Base-by-base conservation (phyloP, 768 basidiomycete genomes). In the Tulasnella sp. region DNA sequence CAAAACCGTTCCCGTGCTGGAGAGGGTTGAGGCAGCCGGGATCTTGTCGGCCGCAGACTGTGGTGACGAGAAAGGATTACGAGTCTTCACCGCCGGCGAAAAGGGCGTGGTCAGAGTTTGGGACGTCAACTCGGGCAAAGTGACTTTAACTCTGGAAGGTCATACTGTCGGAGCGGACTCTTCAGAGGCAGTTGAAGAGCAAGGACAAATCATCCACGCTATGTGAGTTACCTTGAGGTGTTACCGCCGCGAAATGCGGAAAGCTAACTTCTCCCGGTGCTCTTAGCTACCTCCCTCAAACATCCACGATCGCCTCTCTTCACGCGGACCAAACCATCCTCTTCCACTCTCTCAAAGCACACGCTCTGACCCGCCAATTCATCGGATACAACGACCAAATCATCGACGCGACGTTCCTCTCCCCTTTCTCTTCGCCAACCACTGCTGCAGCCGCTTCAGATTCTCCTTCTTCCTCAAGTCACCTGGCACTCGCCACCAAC, bases 371-470 rank as follows among this genome's bases (percentile, higher is more conserved):
- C 1, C 91, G 93, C 22, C 97, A 98, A 80, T 84, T 99, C 79
- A 90, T 99, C 80, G 97, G 97, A 0, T 99, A 92, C 86, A 99
- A 99, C 82, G 97, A 99, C 83, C 97, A 99, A 83, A 96, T 99
- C 79, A 92, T 98, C 71, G 97, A 99, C 80, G 88, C 91, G 5
- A 86, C 88, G 36, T 94, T 96, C 84, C 86, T 99, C 77, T 88
- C 88, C 67, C 81, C 86, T 39, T 80, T 34, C 29, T 68, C 82
- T 25, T 80, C 81, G 1, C 76, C 31, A 45, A 79, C 79, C 8
- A 79, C 79, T 37, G 78, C 80, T 7, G 72, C 71, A 67, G 73
- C 74, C 29, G 25, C 52, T 38, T 79, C 79, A n/a, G n/a, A n/a
- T n/a, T n/a, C n/a, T n/a, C n/a, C 52, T 78, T 80, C 31, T 81